Conservation (phyloP, 768 basidiomycete genomes). For the Tricholoma matsutake region DNA sequence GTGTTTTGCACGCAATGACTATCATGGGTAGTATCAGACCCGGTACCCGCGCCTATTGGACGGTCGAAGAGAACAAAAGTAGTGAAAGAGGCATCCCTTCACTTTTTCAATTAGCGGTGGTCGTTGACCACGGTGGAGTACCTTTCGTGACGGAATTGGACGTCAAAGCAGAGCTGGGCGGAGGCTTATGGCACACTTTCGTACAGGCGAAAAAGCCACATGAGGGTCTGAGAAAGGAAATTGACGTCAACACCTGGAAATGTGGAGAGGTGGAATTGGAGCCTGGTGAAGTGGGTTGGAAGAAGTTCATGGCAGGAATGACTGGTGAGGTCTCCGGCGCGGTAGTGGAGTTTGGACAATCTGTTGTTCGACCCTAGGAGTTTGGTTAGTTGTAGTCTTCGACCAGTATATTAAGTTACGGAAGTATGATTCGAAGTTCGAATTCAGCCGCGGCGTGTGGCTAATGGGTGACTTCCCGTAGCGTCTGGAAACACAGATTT, state of each 20-base stretch:
- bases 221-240: conserved; percentile 12
- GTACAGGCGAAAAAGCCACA: conserved; percentile 18
- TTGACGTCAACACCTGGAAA: conserved; percentile 21
- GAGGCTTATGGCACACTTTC: conserved; percentile 17
- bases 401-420: neutral
- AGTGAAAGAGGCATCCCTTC: conserved; percentile 20
- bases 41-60: conserved; percentile 15
- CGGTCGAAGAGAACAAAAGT: conserved; percentile 20
- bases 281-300: conserved; percentile 19
- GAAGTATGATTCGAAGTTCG: neutral
- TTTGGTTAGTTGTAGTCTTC: neutral
- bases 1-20: conserved; percentile 21
- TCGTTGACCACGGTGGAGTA: conserved; percentile 14
- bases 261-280: conserved; percentile 18
- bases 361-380: conserved; percentile 15
- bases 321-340: conserved; percentile 19
- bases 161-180: conserved; percentile 18
- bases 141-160: conserved; percentile 17
- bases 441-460: too few relatives aligned
- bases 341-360: conserved; percentile 15
- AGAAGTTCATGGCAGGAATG: conserved; percentile 14
- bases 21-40: conserved; percentile 14
- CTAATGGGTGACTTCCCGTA: too few relatives aligned
- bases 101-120: conserved; percentile 17
- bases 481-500: too few relatives aligned